Evolutionary conservation across 2,329 filamentous ascomycete species (phyloP), one percentile per base, ranked within the genome.

Genomic region (Moelleriella libera): DNA sequence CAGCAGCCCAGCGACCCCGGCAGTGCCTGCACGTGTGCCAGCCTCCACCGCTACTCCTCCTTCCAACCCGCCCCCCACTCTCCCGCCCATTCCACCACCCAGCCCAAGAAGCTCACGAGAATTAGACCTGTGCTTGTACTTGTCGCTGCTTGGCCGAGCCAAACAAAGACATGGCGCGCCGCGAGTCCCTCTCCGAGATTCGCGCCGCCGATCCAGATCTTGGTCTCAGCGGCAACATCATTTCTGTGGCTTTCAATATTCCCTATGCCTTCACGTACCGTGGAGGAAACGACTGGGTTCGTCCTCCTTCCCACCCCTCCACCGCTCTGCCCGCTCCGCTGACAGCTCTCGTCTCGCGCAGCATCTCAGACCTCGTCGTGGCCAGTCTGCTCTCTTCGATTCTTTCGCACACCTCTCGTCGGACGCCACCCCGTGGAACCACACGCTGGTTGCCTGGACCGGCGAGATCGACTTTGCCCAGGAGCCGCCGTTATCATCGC

Each of bases 391-490:
- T 12, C 75, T 97, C 34, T 94, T 94, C 66, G 88, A 96, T 63
- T 89, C 88, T 8, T 88, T 97, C 59, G 78, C 83, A 48, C 83
- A 94, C 65, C 79, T 97, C 43, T 86, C 88, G 4, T 94, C 88
- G n/a, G 74, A 83, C 48, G 75, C 84, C 42, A 82, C 83, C 2
- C 81, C 83, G 21, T 97, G 89, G 89, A 87, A 88, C 57, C 90
- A 96, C 67, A 92, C 83, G 1, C 76, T 96, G 5, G 85, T 97
- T 47, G 89, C 88, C 43, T 97, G 90, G 90, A 95, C 90, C 3
- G 90, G 90, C 49, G 90, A 97, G 63, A 83, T 90, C 50, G 77
- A 82, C 49, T 68, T 64, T 4, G 66, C 71, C 3, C 52, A 60
- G 41, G 70, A 75, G 43, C 58, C 63, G 31, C 53, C 57, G 21